Base-by-base conservation (phyloP, 2,329 filamentous ascomycete species). In the Cladophialophora chaetospira region DNA sequence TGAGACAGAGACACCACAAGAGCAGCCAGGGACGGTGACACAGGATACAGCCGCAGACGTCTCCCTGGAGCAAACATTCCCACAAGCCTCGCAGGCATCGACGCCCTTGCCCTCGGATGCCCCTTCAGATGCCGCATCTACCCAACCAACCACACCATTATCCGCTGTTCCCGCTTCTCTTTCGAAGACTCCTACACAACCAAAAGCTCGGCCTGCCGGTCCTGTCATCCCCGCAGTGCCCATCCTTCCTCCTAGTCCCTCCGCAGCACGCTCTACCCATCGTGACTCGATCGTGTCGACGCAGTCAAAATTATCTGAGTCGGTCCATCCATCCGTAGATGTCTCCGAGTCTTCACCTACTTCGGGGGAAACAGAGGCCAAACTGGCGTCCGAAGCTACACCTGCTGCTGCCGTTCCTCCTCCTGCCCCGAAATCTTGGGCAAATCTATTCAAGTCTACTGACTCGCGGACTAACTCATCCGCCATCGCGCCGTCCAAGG, bases 361-460 rank as follows among this genome's bases (percentile, higher is more conserved):
- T 29, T 51, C 53, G n/a, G 25, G 44, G 53, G 61, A 54, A 15
- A 33, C 26, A 36, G 51, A 42, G 43, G 25, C 36, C n/a, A 53
- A 40, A 26, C 23, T 26, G 19, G 10, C 21, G 13, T 28, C 65
- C 5, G 73, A 75, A 21, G 70, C 73, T 36, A 62, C 72, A n/a
- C n/a, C n/a, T 13, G 62, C 70, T 3, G 76, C 76, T 45, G 69
- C 72, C 59, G 64, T 67, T 28, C 71, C 75, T 1, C 69, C 76
- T 48, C 69, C 72, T 35, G 73, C 78, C 43, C 73, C 78, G n/a
- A 82, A 86, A 66, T 85, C 83, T 1, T 90, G 87, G 87, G 85
- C 87, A 23, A 86, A 87, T 61, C 76, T 89, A 42, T 80, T 89
- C 50, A 80, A 84, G 51, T 73, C 78, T 8, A 80, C 81, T 63